phyloP scores from a whole-genome alignment of 2,329 filamentous ascomycete genomes.

The Plectosphaerella sp. region DNA sequence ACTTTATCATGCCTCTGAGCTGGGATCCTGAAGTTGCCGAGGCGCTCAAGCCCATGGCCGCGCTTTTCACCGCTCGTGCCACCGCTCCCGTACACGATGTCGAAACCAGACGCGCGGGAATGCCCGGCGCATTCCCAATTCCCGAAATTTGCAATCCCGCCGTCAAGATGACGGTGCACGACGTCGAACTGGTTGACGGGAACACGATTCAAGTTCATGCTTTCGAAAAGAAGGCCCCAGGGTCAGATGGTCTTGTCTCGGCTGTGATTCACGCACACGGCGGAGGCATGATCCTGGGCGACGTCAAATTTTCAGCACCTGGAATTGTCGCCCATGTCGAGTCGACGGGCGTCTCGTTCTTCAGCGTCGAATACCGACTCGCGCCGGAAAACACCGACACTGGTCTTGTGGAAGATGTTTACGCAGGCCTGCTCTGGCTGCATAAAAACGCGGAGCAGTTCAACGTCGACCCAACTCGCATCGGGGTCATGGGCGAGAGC shows the following conservation, averaged over 20 bases:
- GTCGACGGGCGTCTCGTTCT: constrained; percentile 24
- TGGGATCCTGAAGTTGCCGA: too few relatives aligned
- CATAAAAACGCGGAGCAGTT: constrained; percentile 14
- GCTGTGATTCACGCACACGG: constrained; percentile 33
- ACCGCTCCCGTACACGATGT: too few relatives aligned
- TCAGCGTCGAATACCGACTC: constrained; percentile 34
- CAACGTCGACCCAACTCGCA: constrained; percentile 13
- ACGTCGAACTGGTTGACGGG: too few relatives aligned
- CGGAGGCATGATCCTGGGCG: constrained; percentile 31
- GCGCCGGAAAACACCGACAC: constrained; percentile 35
- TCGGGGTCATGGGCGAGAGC: constrained; percentile 16
- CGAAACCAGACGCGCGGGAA: too few relatives aligned
- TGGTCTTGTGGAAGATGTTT: constrained; percentile 28
- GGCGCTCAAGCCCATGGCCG: too few relatives aligned
- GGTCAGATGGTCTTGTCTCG: background rate
- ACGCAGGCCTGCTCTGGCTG: constrained; percentile 20
- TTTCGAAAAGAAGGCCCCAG: too few relatives aligned
- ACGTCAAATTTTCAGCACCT: constrained; percentile 17
- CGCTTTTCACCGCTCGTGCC: too few relatives aligned
- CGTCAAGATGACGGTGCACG: too few relatives aligned
- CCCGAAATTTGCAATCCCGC: too few relatives aligned
- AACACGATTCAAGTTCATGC: too few relatives aligned
- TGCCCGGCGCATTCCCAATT: too few relatives aligned
- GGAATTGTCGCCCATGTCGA: constrained; percentile 18
- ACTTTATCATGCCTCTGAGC: too few relatives aligned